Conservation (phyloP, 2,329 filamentous ascomycete genomes). For the Colletotrichum salicis region DNA sequence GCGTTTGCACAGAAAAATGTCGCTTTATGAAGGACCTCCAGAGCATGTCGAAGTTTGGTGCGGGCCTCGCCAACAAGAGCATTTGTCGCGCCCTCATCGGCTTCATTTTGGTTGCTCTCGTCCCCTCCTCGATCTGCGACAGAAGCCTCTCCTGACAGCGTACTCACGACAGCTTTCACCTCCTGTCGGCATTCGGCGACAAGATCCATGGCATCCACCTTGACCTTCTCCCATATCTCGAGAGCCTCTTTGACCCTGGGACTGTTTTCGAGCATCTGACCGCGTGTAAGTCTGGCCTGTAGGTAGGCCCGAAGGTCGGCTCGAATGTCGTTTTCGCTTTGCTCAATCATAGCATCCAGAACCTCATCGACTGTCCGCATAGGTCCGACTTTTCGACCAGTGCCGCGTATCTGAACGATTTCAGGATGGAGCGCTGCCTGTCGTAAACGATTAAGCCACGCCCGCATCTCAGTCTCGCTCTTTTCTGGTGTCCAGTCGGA, state of each 20-base stretch:
- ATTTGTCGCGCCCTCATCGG: slow-evolving; percentile 35
- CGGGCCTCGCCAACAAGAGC: slow-evolving; percentile 67
- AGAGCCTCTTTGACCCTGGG: slow-evolving; percentile 75
- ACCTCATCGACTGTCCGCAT: slow-evolving; percentile 88
- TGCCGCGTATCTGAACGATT: slow-evolving; percentile 70
- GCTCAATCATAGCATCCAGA: slow-evolving; percentile 89
- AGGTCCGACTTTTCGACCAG: slow-evolving; percentile 72
- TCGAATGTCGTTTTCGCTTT: slow-evolving; percentile 75
- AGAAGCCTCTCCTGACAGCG: not conserved
- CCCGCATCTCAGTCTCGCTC: slow-evolving; percentile 78
- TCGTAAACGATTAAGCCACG: slow-evolving; percentile 80
- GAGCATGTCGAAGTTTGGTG: slow-evolving; percentile 74
- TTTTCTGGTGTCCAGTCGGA: slow-evolving; percentile 74
- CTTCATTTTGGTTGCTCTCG: slow-evolving; percentile 48
- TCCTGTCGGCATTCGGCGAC: slow-evolving; percentile 74
- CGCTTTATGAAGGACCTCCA: slow-evolving; percentile 85
- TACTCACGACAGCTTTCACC: slow-evolving; percentile 61
- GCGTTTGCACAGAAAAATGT: slow-evolving; percentile 88
- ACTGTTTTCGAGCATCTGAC: slow-evolving; percentile 83
- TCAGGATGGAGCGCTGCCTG: slow-evolving; percentile 90
- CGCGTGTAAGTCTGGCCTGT: slow-evolving; percentile 71
- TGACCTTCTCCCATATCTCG: slow-evolving; percentile 72
- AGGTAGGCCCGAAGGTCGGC: slow-evolving; percentile 76
- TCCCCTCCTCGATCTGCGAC: slow-evolving; percentile 23
- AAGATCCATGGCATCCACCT: slow-evolving; percentile 59